Evolutionary conservation across 2,329 filamentous ascomycete species (phyloP).

Genomic region (Aspergillus uvarum): DNA sequence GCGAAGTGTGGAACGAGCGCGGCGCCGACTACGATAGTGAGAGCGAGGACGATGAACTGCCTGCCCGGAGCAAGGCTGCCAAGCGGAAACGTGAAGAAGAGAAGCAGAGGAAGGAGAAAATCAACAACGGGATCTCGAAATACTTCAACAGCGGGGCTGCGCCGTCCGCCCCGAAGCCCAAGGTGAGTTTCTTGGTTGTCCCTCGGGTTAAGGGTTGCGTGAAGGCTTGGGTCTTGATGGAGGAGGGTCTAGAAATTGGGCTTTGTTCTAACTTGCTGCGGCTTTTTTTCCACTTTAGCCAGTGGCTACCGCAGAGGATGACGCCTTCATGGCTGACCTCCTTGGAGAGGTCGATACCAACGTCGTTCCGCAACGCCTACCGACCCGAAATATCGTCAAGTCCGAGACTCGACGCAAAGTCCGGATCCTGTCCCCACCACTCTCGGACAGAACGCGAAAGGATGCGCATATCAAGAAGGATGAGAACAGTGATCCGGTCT

Average conservation of each 20-base stretch:
- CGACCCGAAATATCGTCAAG: slow-evolving; percentile 65
- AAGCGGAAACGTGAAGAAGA: slow-evolving; percentile 90
- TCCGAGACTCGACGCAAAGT: slow-evolving; percentile 75
- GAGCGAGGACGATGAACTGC: slow-evolving; percentile 76
- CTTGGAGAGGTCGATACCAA: slow-evolving; percentile 87
- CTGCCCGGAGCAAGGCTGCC: slow-evolving; percentile 60
- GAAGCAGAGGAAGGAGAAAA: slow-evolving; percentile 77
- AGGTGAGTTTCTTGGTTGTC: slow-evolving; percentile 54
- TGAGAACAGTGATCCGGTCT: slow-evolving; percentile 48
- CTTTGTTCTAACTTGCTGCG: no score
- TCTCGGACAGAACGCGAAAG: slow-evolving; percentile 54
- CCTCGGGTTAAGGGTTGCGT: neutral
- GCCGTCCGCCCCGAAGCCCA: slow-evolving; percentile 68
- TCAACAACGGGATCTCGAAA: slow-evolving; percentile 87
- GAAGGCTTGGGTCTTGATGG: neutral
- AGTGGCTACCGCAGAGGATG: slow-evolving; percentile 79
- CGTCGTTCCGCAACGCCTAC: slow-evolving; percentile 55
- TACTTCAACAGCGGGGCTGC: slow-evolving; percentile 81
- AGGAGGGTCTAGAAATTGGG: neutral
- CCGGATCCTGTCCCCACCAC: slow-evolving; percentile 74
- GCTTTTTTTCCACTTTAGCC: slow-evolving; percentile 49
- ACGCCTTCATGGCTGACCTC: slow-evolving; percentile 79
- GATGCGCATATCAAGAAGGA: slow-evolving; percentile 52
- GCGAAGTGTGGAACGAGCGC: slow-evolving; percentile 86
- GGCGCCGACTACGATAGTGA: slow-evolving; percentile 58